phyloP scores from a whole-genome alignment of 345 rosid genomes.

The Jatropha curcas region DNA sequence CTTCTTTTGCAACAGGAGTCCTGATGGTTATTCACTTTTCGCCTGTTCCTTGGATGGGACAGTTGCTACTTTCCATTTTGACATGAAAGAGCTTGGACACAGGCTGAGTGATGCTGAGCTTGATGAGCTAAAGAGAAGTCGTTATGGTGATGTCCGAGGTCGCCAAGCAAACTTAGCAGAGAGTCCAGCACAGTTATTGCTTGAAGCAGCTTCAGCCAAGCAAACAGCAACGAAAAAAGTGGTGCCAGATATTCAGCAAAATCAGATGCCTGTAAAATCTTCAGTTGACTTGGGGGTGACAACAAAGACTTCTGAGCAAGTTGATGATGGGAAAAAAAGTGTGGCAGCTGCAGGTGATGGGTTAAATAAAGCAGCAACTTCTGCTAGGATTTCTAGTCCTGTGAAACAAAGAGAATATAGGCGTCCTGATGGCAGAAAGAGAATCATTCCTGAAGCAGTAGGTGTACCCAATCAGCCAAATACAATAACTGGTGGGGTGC shows the following conservation, averaged over 20 bases:
- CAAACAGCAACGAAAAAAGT: constrained; percentile 62
- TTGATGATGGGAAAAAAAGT: constrained; percentile 50
- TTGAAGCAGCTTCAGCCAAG: constrained; percentile 87
- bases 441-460: constrained; percentile 98
- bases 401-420: constrained; percentile 93
- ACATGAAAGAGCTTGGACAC: constrained; percentile 74
- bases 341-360: constrained; percentile 49
- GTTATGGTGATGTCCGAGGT: constrained; percentile 96
- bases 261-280: constrained; percentile 50
- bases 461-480: constrained; percentile 73
- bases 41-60: constrained; percentile 99
- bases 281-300: constrained; percentile 46
- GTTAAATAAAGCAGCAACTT: constrained; percentile 47
- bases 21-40: constrained; percentile 94
- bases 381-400: constrained; percentile 65
- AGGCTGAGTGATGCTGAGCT: constrained; percentile 75
- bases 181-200: constrained; percentile 90
- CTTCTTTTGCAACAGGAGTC: constrained; percentile 64
- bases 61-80: constrained; percentile 88
- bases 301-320: constrained; percentile 51
- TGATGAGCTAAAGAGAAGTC: constrained; percentile 83
- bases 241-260: constrained; percentile 59
- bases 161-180: constrained; percentile 89
- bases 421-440: constrained; percentile 96
- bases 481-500: constrained; percentile 39